phyloP scores from a whole-genome alignment of 208 protist genomes.

The Leishmania tarentolae region DNA sequence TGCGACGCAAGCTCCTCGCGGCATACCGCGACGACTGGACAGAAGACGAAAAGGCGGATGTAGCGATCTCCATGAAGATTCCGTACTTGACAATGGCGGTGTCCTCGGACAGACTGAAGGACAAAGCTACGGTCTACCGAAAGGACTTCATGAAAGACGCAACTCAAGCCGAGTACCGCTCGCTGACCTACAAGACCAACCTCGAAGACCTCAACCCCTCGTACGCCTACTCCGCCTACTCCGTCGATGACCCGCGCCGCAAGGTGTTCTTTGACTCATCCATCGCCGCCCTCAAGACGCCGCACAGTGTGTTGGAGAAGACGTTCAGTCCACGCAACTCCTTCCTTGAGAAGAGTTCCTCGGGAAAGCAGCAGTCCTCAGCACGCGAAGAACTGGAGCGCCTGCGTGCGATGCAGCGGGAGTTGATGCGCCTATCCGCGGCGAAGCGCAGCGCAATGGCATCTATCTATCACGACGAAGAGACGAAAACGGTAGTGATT shows the following conservation, averaged over 20 bases:
- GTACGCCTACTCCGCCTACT: slow-evolving; percentile 81
- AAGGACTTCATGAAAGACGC: slow-evolving; percentile 53
- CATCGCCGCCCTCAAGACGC: slow-evolving; percentile 51
- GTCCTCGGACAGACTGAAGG: slow-evolving; percentile 39
- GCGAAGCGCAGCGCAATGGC: slow-evolving; percentile 8
- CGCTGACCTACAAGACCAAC: slow-evolving; percentile 61
- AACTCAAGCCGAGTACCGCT: slow-evolving; percentile 41
- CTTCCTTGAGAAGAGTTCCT: slow-evolving; percentile 20
- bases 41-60: slow-evolving; percentile 60
- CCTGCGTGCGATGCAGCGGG: slow-evolving; percentile 51
- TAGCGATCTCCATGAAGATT: slow-evolving; percentile 59
- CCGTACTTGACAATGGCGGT: slow-evolving; percentile 76
- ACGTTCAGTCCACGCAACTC: slow-evolving; percentile 41
- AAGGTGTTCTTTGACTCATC: slow-evolving; percentile 46
- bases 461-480: background rate
- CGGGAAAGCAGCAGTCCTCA: background rate
- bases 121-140: slow-evolving; percentile 68
- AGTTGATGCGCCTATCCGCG: slow-evolving; percentile 28
- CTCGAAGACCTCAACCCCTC: slow-evolving; percentile 54
- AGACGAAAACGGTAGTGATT: slow-evolving; percentile 35
- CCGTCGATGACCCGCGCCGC: slow-evolving; percentile 59
- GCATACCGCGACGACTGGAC: slow-evolving; percentile 74
- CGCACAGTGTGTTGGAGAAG: slow-evolving; percentile 64
- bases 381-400: slow-evolving; percentile 57
- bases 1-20: slow-evolving; percentile 34